Conservation (phyloP, 345 rosid species). For the Arabis alpina region DNA sequence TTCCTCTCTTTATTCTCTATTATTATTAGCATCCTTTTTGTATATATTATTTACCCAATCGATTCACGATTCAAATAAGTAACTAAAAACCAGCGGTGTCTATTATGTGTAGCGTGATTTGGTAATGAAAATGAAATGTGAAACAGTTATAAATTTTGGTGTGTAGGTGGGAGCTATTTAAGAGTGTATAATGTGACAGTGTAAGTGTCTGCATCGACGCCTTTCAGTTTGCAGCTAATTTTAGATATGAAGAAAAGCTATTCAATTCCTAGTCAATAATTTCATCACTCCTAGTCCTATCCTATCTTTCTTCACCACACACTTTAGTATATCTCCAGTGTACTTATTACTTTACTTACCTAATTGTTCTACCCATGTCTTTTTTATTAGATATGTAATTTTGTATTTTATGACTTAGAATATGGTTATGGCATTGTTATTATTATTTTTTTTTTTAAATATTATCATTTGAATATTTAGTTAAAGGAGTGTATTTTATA, state of each 20-base stretch:
- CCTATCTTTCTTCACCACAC: conserved; percentile 28
- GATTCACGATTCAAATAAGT: no score
- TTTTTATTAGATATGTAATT: no score
- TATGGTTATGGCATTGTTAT: no score
- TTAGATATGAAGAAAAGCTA: conserved; percentile 38
- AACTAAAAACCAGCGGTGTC: conserved; percentile 21
- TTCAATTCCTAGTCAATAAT: conserved; percentile 24
- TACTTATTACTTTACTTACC: conserved; percentile 24
- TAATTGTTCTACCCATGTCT: background rate
- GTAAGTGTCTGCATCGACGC: conserved; percentile 34
- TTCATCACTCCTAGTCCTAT: conserved; percentile 9
- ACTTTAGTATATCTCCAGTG: conserved; percentile 20
- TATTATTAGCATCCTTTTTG: background rate
- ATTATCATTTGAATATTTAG: no score
- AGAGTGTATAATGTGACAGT: conserved; percentile 37
- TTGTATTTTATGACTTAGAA: no score
- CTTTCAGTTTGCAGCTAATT: conserved; percentile 38
- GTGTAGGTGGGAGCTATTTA: conserved; percentile 39
- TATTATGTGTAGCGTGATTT: conserved; percentile 11
- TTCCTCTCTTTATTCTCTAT: background rate
- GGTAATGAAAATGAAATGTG: conserved; percentile 35
- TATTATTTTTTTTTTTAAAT: no score
- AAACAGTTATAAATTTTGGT: conserved; percentile 9
- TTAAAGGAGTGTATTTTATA: no score
- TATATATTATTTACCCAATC: no score